Base-by-base conservation (phyloP, 2,329 filamentous ascomycete genomes). In the Fusarium sp. region DNA sequence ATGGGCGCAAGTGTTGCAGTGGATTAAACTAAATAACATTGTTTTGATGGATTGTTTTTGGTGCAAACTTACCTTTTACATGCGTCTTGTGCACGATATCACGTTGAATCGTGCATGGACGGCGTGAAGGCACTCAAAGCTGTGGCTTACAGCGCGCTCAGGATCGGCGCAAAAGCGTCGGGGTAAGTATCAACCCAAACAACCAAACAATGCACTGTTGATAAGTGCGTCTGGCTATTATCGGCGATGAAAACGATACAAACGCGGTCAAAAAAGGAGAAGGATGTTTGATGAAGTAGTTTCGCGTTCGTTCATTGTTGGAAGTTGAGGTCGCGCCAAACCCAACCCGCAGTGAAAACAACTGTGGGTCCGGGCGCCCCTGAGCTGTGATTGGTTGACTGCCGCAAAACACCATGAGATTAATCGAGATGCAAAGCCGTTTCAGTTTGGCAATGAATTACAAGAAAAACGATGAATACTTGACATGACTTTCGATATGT, bases 61-160 rank as follows among this genome's bases (percentile, higher is more conserved):
- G 58, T 53, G 49, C 43, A 58, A 63, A 70, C 74, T 64, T 48
- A 76, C 74, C 57, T 52, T 73, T 58, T 66, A 71, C 65, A 68
- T 70, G 64, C 62, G 63, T 63, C 40, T 58, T 59, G 55, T 71
- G 65, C 73, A 76, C 70, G 69, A 69, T 71, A 66, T 75, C 63
- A 75, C 43, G 60, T 66, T 57, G 53, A 65, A 62, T 62, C 62
- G 73, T 76, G 72, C 74, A 75, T 75, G 69, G 72, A 62, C 71
- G 49, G 59, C 58, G 61, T 72, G 60, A 73, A 74, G 62, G 74
- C 71, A 72, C 62, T 64, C 55, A 56, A 71, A 55, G 64, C 53
- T 62, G 63, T 72, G 66, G 71, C 72, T 74, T 70, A 71, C 61
- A 71, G 67, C 57, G 69, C 70, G 71, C 65, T 71, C 59, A 38